Percentiles rank a stretch among this genome's conserved stretches.
These are phyloP conservation scores for Acanthamoeba lenticulata DNA, from an alignment of 208 protist genomes.

Conservation along the genomic window DNA sequence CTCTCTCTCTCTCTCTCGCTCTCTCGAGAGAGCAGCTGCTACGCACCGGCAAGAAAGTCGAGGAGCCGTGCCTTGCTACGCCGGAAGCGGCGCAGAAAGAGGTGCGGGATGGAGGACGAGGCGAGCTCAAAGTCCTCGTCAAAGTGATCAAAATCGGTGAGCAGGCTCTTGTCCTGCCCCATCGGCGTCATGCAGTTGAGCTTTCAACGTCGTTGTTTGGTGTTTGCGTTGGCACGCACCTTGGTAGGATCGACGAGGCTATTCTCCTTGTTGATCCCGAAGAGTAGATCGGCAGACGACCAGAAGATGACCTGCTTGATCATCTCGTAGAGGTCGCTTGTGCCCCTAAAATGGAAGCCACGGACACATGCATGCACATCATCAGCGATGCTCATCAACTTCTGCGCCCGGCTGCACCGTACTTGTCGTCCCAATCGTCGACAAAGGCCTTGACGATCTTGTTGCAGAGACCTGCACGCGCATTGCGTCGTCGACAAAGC, in stretches of 20 bases:
- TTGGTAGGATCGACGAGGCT: not conserved
- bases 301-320: constrained; percentile 59
- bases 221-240: too few relatives aligned
- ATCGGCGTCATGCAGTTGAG: too few relatives aligned
- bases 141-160: constrained; percentile 12
- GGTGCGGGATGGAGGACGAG: not conserved
- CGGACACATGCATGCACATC: too few relatives aligned
- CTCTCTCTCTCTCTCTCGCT: too few relatives aligned
- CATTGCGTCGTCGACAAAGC: not conserved
- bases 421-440: constrained; percentile 41
- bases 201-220: too few relatives aligned
- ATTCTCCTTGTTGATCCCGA: constrained; percentile 52
- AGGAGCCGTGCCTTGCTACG: constrained; percentile 16
- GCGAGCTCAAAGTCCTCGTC: constrained; percentile 58
- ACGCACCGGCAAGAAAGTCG: not conserved
- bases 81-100: constrained; percentile 20
- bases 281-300: constrained; percentile 26
- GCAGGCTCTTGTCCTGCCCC: constrained; percentile 4
- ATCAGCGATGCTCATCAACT: too few relatives aligned
- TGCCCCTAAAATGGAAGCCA: too few relatives aligned
- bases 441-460: not conserved
- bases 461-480: not conserved
- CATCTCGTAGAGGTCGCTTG: not conserved
- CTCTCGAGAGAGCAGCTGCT: not conserved
- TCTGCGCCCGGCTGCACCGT: too few relatives aligned